phyloP scores from a whole-genome alignment of 208 protist species.

The Acanthamoeba culbertsoni region DNA sequence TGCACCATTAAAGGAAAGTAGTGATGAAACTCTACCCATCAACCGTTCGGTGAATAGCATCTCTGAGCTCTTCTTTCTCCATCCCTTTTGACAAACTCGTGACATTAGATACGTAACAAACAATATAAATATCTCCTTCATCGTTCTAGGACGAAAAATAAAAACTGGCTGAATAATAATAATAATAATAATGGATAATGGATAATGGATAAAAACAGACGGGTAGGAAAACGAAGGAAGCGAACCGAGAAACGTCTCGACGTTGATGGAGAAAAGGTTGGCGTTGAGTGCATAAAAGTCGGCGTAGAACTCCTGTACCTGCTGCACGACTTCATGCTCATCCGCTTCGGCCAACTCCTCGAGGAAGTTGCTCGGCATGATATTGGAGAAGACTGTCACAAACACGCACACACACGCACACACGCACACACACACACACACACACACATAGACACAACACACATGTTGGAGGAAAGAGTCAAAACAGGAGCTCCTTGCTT shows the following conservation, averaged over 20 bases:
- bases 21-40: neutral
- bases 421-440: neutral
- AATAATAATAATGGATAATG: neutral
- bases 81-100: neutral
- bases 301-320: slow-evolving; percentile 92
- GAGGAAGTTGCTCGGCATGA: slow-evolving; percentile 82
- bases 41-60: neutral
- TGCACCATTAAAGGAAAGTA: neutral
- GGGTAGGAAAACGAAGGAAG: neutral
- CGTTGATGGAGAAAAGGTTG: slow-evolving; percentile 82
- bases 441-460: neutral
- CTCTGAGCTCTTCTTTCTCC: neutral
- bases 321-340: slow-evolving; percentile 90
- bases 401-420: neutral
- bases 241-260: slow-evolving; percentile 61
- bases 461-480: neutral
- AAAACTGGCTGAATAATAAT: neutral
- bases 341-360: slow-evolving; percentile 93
- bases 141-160: too few species aligned
- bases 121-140: too few species aligned
- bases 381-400: slow-evolving; percentile 90
- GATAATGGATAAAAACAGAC: neutral
- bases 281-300: slow-evolving; percentile 93
- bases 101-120: neutral
- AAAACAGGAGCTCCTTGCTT: too few species aligned